Base-by-base conservation (phyloP, 139 green algal species). In the Volvox africanus region DNA sequence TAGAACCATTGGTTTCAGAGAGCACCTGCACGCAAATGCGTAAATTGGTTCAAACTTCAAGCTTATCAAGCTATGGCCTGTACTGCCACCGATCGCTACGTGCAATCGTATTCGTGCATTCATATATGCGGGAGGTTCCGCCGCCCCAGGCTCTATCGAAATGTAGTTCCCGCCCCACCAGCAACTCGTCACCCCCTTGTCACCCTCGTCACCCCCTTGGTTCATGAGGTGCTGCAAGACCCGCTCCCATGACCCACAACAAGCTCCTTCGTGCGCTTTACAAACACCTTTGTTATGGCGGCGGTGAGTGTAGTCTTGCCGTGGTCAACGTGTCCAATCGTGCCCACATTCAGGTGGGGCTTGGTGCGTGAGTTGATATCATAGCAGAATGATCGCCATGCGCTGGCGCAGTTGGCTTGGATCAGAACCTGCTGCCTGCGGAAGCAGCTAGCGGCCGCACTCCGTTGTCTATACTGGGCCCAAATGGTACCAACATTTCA, bases 301-400 rank as follows among this genome's bases (percentile, higher is more conserved):
- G 98, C 98, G 13, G 98, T 99, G 20, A 99, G 95, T 0, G 98
- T 99, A 3, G 98, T 99, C 88, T 99, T 99, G 79, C 98, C 98
- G 92, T 99, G 98, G 87, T 99, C 98, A 6, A 99, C 98, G 91
- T 99, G 98, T 1, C 98, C 98, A 77, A 99, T 99, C 12, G 98
- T 99, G 37, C 98, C 98, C 24, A 99, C 96, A 91, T 99, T 99
- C 30, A 99, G 80, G 90, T 99, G 98, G 6, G 97, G 97, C 94
- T 99, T 99, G 55, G 94, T 97, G 55, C 98, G 93, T 20, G 93
- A 93, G 92, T 99, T 98, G 89, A 99, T 97, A 90, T 99, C 97
- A 86, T 99, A 98, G 65, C 92, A 89, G 13, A 89, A 81, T 16
- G 83, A 32, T 14, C 67, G 44, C 67, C 68, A 69, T 26, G 71